Conservation (phyloP, 1,284 basidiomycete genomes). For the Apiotrichum veenhuisii region DNA sequence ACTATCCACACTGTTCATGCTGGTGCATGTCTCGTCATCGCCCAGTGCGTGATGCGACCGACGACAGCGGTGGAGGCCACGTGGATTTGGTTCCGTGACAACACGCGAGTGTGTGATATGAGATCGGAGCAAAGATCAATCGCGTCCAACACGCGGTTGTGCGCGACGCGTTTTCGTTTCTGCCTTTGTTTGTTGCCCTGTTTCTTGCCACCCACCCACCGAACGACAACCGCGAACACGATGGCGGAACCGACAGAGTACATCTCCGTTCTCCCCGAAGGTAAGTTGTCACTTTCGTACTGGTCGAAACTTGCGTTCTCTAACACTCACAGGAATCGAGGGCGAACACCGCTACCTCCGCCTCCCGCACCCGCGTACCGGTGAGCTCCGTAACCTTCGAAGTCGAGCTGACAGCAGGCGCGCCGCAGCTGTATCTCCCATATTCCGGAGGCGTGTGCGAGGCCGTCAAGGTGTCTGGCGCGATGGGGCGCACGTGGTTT, state of each 20-base stretch:
- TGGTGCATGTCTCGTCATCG: neutral
- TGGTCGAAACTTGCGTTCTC: neutral
- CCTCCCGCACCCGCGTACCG: conserved; percentile 45
- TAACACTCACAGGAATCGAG: conserved; percentile 33
- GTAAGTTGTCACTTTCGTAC: conserved; percentile 9
- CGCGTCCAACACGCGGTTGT: neutral
- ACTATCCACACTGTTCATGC: neutral
- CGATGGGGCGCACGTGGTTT: conserved; percentile 42
- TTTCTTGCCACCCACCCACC: neutral
- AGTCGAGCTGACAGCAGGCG: conserved; percentile 21
- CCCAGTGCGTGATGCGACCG: too few relatives aligned
- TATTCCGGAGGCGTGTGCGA: conserved; percentile 27
- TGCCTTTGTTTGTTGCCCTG: neutral
- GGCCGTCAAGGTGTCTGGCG: conserved; percentile 33
- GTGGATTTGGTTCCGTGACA: neutral
- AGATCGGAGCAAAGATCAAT: too few relatives aligned
- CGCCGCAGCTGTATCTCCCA: conserved; percentile 41
- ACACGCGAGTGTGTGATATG: conserved; percentile 9
- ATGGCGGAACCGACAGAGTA: too few relatives aligned
- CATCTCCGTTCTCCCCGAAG: conserved; percentile 26
- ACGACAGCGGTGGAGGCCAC: too few relatives aligned
- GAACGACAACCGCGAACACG: neutral
- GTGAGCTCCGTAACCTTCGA: conserved; percentile 14
- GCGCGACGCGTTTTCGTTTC: neutral
- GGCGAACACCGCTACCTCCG: conserved; percentile 35